These are phyloP conservation scores for Alternaria longipes DNA, from an alignment of 2,329 filamentous ascomycete species.

Conservation along the genomic window DNA sequence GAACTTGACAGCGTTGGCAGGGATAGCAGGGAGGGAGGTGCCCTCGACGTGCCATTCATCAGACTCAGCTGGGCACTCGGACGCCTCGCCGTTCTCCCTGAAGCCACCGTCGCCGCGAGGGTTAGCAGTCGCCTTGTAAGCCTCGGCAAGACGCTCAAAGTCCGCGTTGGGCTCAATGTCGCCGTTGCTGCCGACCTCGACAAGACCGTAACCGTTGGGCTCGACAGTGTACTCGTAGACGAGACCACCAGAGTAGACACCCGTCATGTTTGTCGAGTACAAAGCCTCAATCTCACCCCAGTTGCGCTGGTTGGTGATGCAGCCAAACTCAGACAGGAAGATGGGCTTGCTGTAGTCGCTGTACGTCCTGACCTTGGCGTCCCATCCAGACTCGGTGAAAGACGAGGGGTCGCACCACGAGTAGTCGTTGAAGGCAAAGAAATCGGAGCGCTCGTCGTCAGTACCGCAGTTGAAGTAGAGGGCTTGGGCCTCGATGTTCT, in stretches of 20 bases:
- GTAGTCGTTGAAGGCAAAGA: conserved; percentile 91
- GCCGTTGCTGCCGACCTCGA: conserved; percentile 65
- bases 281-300: conserved; percentile 82
- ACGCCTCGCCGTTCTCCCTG: conserved; percentile 62
- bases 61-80: conserved; percentile 63
- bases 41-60: conserved; percentile 65
- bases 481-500: conserved; percentile 86
- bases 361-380: conserved; percentile 56
- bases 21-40: conserved; percentile 65
- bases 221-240: conserved; percentile 89
- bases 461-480: conserved; percentile 93
- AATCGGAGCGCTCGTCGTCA: conserved; percentile 85
- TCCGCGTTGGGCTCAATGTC: conserved; percentile 68
- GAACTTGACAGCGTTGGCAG: conserved; percentile 63
- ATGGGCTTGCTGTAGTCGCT: conserved; percentile 57
- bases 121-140: conserved; percentile 60
- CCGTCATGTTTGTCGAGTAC: conserved; percentile 83
- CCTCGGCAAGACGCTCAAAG: conserved; percentile 66
- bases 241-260: conserved; percentile 92
- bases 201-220: conserved; percentile 77
- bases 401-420: conserved; percentile 71
- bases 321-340: conserved; percentile 95
- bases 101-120: conserved; percentile 67
- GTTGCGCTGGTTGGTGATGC: conserved; percentile 79
- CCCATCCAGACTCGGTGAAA: conserved; percentile 79